These are phyloP conservation scores for Phytopythium sindhum DNA, from an alignment of 352 stramenopile species.

Conservation along the genomic window DNA sequence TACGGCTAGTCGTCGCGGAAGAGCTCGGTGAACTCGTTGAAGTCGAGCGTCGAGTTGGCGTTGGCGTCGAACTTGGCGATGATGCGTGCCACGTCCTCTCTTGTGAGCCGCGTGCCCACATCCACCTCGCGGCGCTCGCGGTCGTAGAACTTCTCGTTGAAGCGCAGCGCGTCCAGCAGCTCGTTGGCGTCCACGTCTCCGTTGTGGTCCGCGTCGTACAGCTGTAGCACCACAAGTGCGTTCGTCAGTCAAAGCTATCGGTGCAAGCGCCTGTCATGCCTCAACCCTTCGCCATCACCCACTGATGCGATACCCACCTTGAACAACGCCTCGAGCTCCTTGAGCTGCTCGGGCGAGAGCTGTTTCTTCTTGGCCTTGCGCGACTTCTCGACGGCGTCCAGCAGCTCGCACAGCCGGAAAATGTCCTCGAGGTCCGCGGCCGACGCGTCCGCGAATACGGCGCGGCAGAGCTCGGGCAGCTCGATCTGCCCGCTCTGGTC, in stretches of 20 bases:
- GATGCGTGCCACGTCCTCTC: conserved; percentile 64
- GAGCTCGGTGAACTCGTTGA: conserved; percentile 78
- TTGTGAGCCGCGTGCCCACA: conserved; percentile 23
- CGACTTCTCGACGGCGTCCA: conserved; percentile 50
- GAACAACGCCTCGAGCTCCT: conserved; percentile 66
- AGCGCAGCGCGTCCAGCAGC: conserved; percentile 56
- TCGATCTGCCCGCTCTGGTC: conserved; percentile 79
- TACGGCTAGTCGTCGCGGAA: conserved; percentile 57
- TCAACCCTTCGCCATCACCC: not conserved
- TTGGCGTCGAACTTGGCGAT: conserved; percentile 76
- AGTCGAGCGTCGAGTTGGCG: conserved; percentile 67
- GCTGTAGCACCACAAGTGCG: conserved; percentile 8
- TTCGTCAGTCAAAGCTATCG: not conserved
- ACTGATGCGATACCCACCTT: conserved; percentile 15
- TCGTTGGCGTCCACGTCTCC: conserved; percentile 69
- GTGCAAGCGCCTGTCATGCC: not conserved
- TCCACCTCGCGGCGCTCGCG: conserved; percentile 19
- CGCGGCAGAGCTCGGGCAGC: conserved; percentile 50
- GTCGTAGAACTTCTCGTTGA: conserved; percentile 77
- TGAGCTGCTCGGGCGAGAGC: conserved; percentile 47
- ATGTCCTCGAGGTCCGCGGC: conserved; percentile 49
- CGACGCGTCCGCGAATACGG: conserved; percentile 53
- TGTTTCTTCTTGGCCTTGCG: conserved; percentile 50
- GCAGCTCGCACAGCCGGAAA: conserved; percentile 42
- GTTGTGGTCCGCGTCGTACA: conserved; percentile 69